Evolutionary conservation across 768 basidiomycete species (phyloP).

Genomic region (Lentinula sp.): DNA sequence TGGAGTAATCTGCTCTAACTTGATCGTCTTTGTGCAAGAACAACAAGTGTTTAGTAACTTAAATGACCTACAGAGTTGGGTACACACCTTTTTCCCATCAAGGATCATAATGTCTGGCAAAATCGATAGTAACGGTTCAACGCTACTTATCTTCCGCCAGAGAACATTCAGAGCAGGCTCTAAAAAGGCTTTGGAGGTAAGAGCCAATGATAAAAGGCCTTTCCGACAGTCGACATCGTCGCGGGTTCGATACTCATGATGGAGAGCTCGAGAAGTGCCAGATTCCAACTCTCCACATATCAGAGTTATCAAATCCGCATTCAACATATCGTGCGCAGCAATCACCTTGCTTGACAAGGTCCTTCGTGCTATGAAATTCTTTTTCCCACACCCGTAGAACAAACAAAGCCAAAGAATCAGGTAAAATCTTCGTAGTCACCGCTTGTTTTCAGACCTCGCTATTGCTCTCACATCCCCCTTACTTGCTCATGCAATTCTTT

Average conservation of each 20-base stretch:
- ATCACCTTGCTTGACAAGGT: too few relatives aligned
- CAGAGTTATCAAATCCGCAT: neutral
- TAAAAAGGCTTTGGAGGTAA: neutral
- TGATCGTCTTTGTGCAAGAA: neutral
- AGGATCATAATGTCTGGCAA: neutral
- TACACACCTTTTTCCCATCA: neutral
- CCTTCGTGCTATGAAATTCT: too few relatives aligned
- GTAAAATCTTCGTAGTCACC: too few relatives aligned
- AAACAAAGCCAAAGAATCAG: too few relatives aligned
- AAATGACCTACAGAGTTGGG: too few relatives aligned
- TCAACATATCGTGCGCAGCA: neutral
- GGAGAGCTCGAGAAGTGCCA: neutral
- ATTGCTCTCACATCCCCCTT: too few relatives aligned
- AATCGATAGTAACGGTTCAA: neutral
- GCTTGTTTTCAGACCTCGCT: too few relatives aligned
- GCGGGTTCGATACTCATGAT: neutral
- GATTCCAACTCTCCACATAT: neutral
- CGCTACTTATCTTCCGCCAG: neutral
- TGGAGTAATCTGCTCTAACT: neutral
- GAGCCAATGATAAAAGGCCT: neutral
- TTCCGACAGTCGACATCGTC: neutral
- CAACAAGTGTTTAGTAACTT: too few relatives aligned
- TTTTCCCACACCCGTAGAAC: too few relatives aligned
- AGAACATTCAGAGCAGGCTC: neutral
- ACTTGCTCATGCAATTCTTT: too few relatives aligned